Percentiles rank a stretch among this genome's conserved stretches.
phyloP scores from a whole-genome alignment of 2,329 filamentous ascomycete genomes.

The Botryosphaeria dothidea region DNA sequence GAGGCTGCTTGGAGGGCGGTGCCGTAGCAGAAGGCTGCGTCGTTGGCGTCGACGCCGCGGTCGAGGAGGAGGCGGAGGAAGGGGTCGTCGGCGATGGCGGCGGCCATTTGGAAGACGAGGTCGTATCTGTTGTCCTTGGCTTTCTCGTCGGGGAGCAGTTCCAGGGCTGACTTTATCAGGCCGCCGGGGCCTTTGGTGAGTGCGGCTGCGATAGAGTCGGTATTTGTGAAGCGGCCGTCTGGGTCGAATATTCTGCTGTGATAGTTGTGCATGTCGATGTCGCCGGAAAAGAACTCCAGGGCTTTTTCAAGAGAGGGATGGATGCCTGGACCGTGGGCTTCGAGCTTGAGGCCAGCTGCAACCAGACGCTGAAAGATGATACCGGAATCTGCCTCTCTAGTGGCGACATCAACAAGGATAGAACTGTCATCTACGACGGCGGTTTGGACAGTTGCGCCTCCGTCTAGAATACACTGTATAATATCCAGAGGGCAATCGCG shows the following conservation, averaged over 20 bases:
- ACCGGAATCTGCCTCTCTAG: not conserved
- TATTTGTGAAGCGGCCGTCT: not conserved
- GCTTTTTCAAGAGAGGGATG: not conserved
- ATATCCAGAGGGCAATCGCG: too few relatives aligned
- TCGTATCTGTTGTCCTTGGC: not conserved
- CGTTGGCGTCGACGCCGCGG: conserved; percentile 24
- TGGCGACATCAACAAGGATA: too few relatives aligned
- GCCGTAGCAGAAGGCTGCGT: conserved; percentile 20
- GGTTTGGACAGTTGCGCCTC: too few relatives aligned
- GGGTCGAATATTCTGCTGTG: not conserved
- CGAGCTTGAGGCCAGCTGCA: not conserved
- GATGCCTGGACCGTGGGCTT: not conserved
- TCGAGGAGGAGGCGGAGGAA: conserved; percentile 18
- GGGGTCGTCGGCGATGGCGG: not conserved
- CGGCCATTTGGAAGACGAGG: not conserved
- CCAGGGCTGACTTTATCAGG: not conserved
- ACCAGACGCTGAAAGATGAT: not conserved
- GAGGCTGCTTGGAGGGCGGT: conserved; percentile 26
- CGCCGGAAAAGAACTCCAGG: not conserved
- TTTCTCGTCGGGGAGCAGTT: not conserved
- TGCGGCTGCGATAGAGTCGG: not conserved
- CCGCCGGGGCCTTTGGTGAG: not conserved
- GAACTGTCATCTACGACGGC: too few relatives aligned
- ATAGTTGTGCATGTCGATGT: not conserved
- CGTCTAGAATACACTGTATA: too few relatives aligned